Base-by-base conservation (phyloP, 1,139 yeast genomes). In the Geotrichum siamense region DNA sequence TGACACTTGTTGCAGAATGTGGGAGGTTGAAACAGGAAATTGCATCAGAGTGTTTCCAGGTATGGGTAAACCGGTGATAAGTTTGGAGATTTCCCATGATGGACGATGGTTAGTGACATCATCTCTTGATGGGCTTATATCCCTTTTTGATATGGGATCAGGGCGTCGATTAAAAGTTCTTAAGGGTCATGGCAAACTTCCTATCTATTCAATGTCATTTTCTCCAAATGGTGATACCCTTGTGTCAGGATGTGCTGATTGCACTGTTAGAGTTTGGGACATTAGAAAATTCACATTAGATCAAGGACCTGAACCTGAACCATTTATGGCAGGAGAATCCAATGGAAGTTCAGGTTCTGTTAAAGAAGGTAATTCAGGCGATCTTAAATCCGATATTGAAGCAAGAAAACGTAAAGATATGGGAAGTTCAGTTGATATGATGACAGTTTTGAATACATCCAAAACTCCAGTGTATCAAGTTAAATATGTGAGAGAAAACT, bases 51-150 rank as follows among this genome's bases (percentile, higher is more conserved):
- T 91, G n/a, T 91, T 93, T 61, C 78, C 86, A 64, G 97, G 97
- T 1, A 97, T 91, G 57, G 79, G 93, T 1, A 91, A 91, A 13
- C 82, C 96, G 1, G 76, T 93, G 28, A 83, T 85, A 53, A 75
- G 89, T 36, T 70, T 86, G 55, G 87, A 94, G 0, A 94, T 86
- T 8, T 82, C 95, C 0, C 97, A 97, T 1, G 96, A 91, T 65
- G 99, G 99, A 2, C 74, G 96, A 56, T 85, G 96, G 94, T 69
- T 91, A 48, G 96, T 97, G 2, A 78, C 89, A 49, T 97, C 94
- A 6, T 95, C 96, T 39, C 97, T 89, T 60, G 98, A 89, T 61
- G 81, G 87, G 43, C 75, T 82, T 16, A 83, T 93, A 36, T 82
- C 83, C 58, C 73, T 93, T 34, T 93, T 96, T 96, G 98, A 93